Conservation (phyloP, 371 early-diverging fungal genomes). For the Rhizomucor miehei region DNA sequence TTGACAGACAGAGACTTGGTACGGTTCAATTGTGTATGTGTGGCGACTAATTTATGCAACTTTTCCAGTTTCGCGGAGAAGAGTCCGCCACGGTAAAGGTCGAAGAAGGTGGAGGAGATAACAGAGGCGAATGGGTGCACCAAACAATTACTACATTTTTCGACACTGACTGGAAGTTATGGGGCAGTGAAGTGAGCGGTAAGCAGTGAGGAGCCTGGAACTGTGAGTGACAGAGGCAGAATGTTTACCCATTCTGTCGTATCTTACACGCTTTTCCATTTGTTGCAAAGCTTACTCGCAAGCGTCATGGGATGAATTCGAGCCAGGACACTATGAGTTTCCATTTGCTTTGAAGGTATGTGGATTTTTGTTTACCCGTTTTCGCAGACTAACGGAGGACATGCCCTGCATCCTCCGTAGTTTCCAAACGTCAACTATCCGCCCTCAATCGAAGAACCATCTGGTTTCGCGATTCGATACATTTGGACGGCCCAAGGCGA, state of each 20-base stretch:
- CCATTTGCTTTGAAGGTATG: slow-evolving; percentile 61
- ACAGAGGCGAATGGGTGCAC: slow-evolving; percentile 40
- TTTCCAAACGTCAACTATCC: slow-evolving; percentile 54
- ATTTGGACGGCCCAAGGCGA: slow-evolving; percentile 58
- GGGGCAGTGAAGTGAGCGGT: slow-evolving; percentile 45
- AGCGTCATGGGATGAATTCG: slow-evolving; percentile 54
- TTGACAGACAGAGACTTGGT: background rate
- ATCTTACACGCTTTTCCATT: too few species aligned
- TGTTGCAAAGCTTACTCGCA: slow-evolving; percentile 49
- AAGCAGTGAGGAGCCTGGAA: slow-evolving; percentile 7
- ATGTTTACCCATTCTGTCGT: background rate
- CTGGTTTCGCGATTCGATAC: slow-evolving; percentile 43
- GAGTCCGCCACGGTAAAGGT: slow-evolving; percentile 45
- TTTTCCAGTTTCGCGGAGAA: slow-evolving; percentile 44
- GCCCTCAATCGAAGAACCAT: slow-evolving; percentile 45
- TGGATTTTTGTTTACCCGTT: background rate
- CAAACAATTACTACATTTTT: slow-evolving; percentile 46
- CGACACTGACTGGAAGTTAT: slow-evolving; percentile 43
- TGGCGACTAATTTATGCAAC: background rate
- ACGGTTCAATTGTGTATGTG: too few species aligned
- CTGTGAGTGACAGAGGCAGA: background rate
- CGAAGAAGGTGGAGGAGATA: slow-evolving; percentile 36
- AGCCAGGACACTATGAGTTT: slow-evolving; percentile 49
- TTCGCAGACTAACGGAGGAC: background rate
- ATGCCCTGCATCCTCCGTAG: slow-evolving; percentile 9